Base-by-base conservation (phyloP, 495 filamentous ascomycete species). In the Penicillium robsamsonii region DNA sequence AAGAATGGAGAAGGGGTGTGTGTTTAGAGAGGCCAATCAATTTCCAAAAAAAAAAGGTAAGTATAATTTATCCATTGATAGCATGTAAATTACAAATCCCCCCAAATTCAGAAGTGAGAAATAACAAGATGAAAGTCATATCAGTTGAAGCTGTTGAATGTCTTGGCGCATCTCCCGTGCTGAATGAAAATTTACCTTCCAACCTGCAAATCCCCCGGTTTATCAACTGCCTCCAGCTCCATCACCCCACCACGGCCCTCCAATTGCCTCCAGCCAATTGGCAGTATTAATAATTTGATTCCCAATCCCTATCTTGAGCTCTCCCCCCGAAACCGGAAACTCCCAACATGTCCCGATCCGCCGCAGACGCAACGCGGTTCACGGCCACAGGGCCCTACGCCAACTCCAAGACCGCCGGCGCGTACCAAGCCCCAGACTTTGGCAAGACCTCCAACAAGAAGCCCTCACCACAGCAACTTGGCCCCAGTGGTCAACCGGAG, bases 361-460 rank as follows among this genome's bases (percentile, higher is more conserved):
- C 91, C 68, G 85, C 84, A 60, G 94, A 97, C 76, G 91, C 94
- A 56, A 98, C 94, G 68, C 86, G 93, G 58, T 98, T 98, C 81
- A 97, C 93, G 48, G 83, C 92, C 30, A 96, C 90, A 40, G 89
- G 87, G 49, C 92, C 92, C 15, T 92, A 96, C 78, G 92, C 90
- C 59, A 82, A 80, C 72, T 86, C 88, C 61, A 89, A 90, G 65
- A 68, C 83, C 47, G 70, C 70, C 44, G 53, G 71, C 48, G 55
- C 70, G 24, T 72, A 74, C 58, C 70, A 75, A 45, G 65, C 75
- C n/a, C 69, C 75, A 18, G 55, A 61, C 12, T 72, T 66, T 61
- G 60, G 72, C 58, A 52, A 67, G 18, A 61, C 68, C 30, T 50
- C 57, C 7, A 63, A 59, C 38, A 24, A 56, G 30, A 60, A 59